These are phyloP conservation scores for Pythium oligandrum DNA, from an alignment of 352 stramenopile species.

Conservation along the genomic window DNA sequence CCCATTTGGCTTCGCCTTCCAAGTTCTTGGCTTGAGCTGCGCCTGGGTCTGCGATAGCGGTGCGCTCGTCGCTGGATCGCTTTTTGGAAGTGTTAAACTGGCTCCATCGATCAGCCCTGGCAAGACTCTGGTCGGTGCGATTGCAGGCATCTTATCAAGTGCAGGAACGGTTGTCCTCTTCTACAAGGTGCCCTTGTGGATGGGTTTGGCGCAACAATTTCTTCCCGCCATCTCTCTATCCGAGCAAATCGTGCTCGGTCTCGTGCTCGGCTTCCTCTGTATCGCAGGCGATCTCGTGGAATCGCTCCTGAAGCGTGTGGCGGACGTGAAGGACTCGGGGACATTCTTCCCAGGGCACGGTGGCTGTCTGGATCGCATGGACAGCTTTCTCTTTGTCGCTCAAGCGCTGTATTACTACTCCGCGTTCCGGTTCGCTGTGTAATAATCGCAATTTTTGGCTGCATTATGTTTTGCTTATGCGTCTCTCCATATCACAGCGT, in stretches of 20 bases:
- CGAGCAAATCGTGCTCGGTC: constrained; percentile 39
- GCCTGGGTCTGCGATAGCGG: constrained; percentile 69
- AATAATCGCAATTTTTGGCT: constrained; percentile 1
- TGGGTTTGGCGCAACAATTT: constrained; percentile 8
- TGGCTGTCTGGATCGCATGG: constrained; percentile 75
- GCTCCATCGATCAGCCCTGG: constrained; percentile 60
- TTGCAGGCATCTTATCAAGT: constrained; percentile 48
- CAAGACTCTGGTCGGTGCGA: constrained; percentile 54
- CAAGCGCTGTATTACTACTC: constrained; percentile 59
- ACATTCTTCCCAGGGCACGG: constrained; percentile 70
- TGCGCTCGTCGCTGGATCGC: constrained; percentile 47
- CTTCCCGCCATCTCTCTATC: constrained; percentile 16
- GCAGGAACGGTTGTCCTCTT: constrained; percentile 39
- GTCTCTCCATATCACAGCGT: constrained; percentile 27
- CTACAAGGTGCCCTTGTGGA: constrained; percentile 24
- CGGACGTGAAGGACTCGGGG: constrained; percentile 66
- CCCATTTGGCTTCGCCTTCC: constrained; percentile 47
- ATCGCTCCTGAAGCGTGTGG: constrained; percentile 66
- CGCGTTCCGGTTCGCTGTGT: constrained; percentile 12
- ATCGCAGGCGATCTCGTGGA: constrained; percentile 65
- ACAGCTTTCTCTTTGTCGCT: constrained; percentile 69
- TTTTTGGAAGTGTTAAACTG: constrained; percentile 55
- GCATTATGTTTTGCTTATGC: too few relatives aligned
- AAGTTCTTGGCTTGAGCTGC: constrained; percentile 54
- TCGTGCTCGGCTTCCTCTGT: constrained; percentile 46